phyloP scores from a whole-genome alignment of 2,329 filamentous ascomycete genomes.

The Meredithiella fracta region DNA sequence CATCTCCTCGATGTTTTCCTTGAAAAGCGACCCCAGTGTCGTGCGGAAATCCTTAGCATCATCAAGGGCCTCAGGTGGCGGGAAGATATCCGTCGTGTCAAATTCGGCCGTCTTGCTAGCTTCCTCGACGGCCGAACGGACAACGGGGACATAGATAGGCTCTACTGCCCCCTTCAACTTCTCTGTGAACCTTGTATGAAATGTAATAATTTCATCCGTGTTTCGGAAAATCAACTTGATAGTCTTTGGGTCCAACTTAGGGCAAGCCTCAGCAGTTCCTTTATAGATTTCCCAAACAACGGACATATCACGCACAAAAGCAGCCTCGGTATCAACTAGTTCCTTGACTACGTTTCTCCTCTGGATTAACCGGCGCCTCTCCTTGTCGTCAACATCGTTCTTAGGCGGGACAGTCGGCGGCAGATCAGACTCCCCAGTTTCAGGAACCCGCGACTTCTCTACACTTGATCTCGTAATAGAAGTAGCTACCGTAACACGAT shows the following conservation, averaged over 20 bases:
- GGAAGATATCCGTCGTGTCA: conserved; percentile 26
- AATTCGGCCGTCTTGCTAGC: conserved; percentile 22
- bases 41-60: conserved; percentile 38
- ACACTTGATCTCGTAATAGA: conserved; percentile 12
- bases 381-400: conserved; percentile 18
- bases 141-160: conserved; percentile 54
- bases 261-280: conserved; percentile 68
- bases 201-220: conserved; percentile 74
- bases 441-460: conserved; percentile 9
- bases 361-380: conserved; percentile 58
- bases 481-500: conserved; percentile 18
- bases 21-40: conserved; percentile 36
- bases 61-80: conserved; percentile 25
- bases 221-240: conserved; percentile 87
- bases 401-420: conserved; percentile 13
- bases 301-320: conserved; percentile 89
- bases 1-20: conserved; percentile 42
- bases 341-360: conserved; percentile 79
- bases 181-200: conserved; percentile 64
- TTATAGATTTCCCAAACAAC: conserved; percentile 97
- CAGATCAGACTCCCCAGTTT: conserved; percentile 8
- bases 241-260: conserved; percentile 65
- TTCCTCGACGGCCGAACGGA: conserved; percentile 2
- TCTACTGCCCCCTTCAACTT: conserved; percentile 65
- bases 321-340: conserved; percentile 73